Base-by-base conservation (phyloP, 2,329 filamentous ascomycete genomes). In the Knoxdaviesia capensis region DNA sequence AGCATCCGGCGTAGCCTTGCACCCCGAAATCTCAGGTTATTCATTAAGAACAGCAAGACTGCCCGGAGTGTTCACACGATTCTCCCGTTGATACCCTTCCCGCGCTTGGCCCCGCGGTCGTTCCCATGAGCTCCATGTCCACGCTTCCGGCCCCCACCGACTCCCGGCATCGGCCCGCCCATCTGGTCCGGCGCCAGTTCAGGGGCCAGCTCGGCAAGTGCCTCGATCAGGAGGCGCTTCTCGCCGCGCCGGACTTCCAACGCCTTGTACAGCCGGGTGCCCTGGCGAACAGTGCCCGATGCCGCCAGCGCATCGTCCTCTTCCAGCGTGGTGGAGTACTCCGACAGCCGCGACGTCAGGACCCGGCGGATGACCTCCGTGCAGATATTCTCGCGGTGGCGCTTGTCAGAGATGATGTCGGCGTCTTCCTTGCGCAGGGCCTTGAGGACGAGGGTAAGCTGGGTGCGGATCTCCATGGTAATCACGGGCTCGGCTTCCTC, bases 161-260 rank as follows among this genome's bases (percentile, higher is more conserved):
- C 20, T 20, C 20, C 20, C 46, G 7, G 32, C 46, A 28, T 44
- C 47, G 6, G 33, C 20, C 7, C 38, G 34, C 11, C 41, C 41
- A 28, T 43, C 43, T 20, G 61, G 45, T 28, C 41, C 30, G 30
- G 36, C 53, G 20, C 20, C 20, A 20, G 20, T 20, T 20, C 20
- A 20, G 20, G 20, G 20, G 20, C 20, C 20, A 57, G 47, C 9
- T 57, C 49, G 7, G 46, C 49, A 45, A 69, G 62, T 1, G 74
- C 63, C 51, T 74, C 65, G 43, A 64, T 58, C 29, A 86, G 53
- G 5, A 87, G 62, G 49, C 67, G 65, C 55, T 85, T 85, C 58
- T 88, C 82, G 9, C 81, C 82, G 3, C 77, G 58, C 45, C 82
- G 69, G 34, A 86, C 78, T 41, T 70, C 61, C 28, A 76, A 52